Percentiles rank a stretch among this genome's conserved stretches.
These are phyloP conservation scores for Darksidea phi DNA, from an alignment of 495 filamentous ascomycete species.

Conservation along the genomic window DNA sequence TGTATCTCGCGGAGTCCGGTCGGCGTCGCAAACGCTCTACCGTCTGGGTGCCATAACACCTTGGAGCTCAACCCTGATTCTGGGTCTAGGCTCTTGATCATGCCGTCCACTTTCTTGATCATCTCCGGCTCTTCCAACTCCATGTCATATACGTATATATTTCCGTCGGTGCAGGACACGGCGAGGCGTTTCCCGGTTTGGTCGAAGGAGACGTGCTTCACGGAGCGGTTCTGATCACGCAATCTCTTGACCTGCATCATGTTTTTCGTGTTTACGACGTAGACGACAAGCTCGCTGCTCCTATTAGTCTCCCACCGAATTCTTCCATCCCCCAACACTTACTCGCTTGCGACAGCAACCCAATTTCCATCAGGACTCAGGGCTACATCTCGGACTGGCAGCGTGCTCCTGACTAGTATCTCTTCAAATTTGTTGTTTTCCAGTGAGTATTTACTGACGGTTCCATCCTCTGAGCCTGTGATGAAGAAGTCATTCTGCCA, in stretches of 20 bases:
- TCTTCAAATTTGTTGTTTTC: slow-evolving; percentile 71
- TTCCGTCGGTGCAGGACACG: slow-evolving; percentile 82
- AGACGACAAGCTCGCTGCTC: slow-evolving; percentile 77
- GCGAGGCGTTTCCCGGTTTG: slow-evolving; percentile 73
- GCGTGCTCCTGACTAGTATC: slow-evolving; percentile 74
- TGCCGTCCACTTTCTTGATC: slow-evolving; percentile 76
- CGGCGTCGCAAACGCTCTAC: slow-evolving; percentile 81
- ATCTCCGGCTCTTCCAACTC: slow-evolving; percentile 76
- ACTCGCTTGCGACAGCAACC: slow-evolving; percentile 96
- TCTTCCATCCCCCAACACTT: slow-evolving; percentile 31
- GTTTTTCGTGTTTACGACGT: slow-evolving; percentile 78
- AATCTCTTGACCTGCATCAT: slow-evolving; percentile 71
- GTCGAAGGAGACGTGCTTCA: slow-evolving; percentile 88
- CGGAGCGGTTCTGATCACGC: slow-evolving; percentile 75
- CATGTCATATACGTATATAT: slow-evolving; percentile 85
- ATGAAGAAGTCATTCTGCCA: slow-evolving; percentile 78
- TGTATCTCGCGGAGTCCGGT: slow-evolving; percentile 83
- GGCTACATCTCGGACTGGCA: slow-evolving; percentile 82
- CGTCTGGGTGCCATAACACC: slow-evolving; percentile 91
- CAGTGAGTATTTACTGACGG: slow-evolving; percentile 82
- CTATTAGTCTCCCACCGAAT: not conserved
- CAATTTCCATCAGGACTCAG: slow-evolving; percentile 80
- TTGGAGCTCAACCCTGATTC: slow-evolving; percentile 75
- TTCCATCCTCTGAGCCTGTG: slow-evolving; percentile 87
- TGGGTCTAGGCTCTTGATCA: slow-evolving; percentile 74